These are phyloP conservation scores for Diutina siamensis DNA, from an alignment of 1,139 yeast genomes.

Conservation along the genomic window DNA sequence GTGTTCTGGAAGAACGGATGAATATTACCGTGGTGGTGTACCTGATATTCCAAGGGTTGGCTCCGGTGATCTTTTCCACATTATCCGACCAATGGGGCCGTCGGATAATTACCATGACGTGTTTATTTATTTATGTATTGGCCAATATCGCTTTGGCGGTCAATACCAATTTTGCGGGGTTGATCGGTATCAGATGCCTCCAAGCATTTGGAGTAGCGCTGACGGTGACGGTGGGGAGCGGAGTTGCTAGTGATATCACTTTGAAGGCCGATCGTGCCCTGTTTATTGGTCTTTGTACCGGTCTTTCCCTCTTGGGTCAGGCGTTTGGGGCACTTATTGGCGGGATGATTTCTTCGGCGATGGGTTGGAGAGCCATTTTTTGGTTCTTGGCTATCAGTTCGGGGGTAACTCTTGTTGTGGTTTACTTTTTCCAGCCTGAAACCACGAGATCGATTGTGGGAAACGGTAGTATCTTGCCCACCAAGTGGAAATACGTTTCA, in stretches of 20 bases:
- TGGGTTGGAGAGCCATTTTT: slow-evolving; percentile 24
- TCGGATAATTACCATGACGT: slow-evolving; percentile 47
- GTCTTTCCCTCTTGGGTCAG: slow-evolving; percentile 58
- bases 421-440: slow-evolving; percentile 48
- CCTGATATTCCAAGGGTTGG: slow-evolving; percentile 54
- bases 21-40: slow-evolving; percentile 65
- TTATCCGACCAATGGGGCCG: slow-evolving; percentile 64
- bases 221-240: slow-evolving; percentile 52
- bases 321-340: slow-evolving; percentile 73
- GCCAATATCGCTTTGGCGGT: slow-evolving; percentile 1
- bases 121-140: slow-evolving; percentile 37
- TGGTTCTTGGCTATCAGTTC: slow-evolving; percentile 61
- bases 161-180: not conserved
- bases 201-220: slow-evolving; percentile 69
- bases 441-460: slow-evolving; percentile 62
- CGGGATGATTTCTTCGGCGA: slow-evolving; percentile 24
- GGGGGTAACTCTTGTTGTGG: slow-evolving; percentile 26
- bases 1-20: slow-evolving; percentile 40
- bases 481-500: not conserved
- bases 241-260: slow-evolving; percentile 60
- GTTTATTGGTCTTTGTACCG: slow-evolving; percentile 48
- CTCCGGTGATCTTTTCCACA: slow-evolving; percentile 52
- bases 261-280: slow-evolving; percentile 53
- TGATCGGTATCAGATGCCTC: slow-evolving; percentile 31
- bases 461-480: slow-evolving; percentile 26